Evolutionary conservation across 805 yeast genomes (phyloP), one percentile per base, ranked within the genome.

Genomic region (Monosporozyma aerobia): DNA sequence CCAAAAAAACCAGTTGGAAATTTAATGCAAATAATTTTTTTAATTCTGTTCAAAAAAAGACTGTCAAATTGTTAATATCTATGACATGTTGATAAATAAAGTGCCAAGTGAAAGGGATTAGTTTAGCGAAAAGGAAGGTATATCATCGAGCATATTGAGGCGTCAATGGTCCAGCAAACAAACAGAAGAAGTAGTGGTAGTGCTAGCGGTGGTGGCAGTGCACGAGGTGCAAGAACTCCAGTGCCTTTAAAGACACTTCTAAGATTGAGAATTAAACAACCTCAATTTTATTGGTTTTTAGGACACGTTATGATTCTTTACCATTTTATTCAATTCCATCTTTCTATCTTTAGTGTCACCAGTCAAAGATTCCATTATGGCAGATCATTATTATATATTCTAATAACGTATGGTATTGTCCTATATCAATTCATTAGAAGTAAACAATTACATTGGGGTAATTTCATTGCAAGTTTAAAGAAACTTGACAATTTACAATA

Each of bases 221-320:
- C 19, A 19, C 2, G n/a, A 19, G 10, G 19, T 13, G 22, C 16
- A 37, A 39, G 43, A 39, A 11, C 25, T 19, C 25, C 43, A 19
- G 25, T 39, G 3, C 43, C 43, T 19, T 57, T 64, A 47, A 48
- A 50, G 43, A 57, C 58, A 14, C 53, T 64, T 14, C 41, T 64
- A 16, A 55, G 53, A 48, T 58, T 64, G 22, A 56, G 65, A 41
- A 53, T 63, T 27, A 62, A 68, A 57, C 77, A 82, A 10, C 80
- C 81, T 8, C 88, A 83, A 63, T 82, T 84, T 62, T 80, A 80
- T 59, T 84, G 90, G 90, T 84, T 77, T 57, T 51, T 81, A 29
- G 84, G 86, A 16, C 87, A 84, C 65, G 72, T 78, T 13, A 62
- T 73, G 33, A 78, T 82, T 2, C 2, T 57, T 65, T 51, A 77